Conservation (phyloP, 345 rosid genomes). For the Populus euphratica region DNA sequence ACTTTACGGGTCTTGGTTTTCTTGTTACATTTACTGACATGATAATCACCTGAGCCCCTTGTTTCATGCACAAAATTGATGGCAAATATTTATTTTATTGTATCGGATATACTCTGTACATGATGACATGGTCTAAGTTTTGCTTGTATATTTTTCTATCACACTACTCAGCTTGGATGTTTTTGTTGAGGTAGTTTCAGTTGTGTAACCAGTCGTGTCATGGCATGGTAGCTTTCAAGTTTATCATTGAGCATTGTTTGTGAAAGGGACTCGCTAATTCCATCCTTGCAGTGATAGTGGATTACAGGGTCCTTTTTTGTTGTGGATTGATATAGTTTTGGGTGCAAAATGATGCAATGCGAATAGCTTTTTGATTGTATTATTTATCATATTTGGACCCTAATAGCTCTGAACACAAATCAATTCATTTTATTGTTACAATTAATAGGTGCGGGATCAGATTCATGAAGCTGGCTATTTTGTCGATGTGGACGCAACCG, state of each 20-base stretch:
- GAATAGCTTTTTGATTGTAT: neutral
- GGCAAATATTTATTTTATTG: neutral
- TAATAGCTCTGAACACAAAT: neutral
- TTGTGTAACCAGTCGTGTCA: neutral
- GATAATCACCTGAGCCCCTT: neutral
- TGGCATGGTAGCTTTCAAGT: neutral
- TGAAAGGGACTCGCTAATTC: neutral
- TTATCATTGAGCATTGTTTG: neutral
- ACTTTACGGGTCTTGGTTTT: too few relatives aligned
- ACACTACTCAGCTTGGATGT: neutral
- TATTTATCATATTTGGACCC: neutral
- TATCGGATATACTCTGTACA: neutral
- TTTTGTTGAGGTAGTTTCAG: neutral
- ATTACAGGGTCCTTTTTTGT: neutral
- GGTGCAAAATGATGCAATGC: neutral
- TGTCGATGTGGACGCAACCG: slow-evolving; percentile 75
- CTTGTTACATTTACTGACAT: neutral
- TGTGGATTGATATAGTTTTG: neutral
- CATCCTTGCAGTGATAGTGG: neutral
- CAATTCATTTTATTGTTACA: slow-evolving; percentile 2
- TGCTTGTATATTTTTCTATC: neutral
- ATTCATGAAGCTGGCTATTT: slow-evolving; percentile 70
- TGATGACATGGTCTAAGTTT: neutral
- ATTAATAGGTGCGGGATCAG: slow-evolving; percentile 53
- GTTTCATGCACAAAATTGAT: neutral